phyloP scores from a whole-genome alignment of 495 filamentous ascomycete genomes.

The Neurospora sp. region DNA sequence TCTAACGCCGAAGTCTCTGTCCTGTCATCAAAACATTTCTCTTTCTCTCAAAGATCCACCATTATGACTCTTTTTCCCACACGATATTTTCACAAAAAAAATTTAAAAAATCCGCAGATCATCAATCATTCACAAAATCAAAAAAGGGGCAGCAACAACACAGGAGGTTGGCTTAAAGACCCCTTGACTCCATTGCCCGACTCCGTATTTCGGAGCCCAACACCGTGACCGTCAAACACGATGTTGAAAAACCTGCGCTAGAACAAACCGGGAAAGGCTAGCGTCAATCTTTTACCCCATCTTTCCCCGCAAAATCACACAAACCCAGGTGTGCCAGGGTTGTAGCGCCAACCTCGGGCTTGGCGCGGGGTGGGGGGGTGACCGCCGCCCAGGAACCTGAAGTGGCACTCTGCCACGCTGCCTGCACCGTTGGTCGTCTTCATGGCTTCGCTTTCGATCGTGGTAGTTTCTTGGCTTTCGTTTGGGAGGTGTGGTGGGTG shows the following conservation, averaged over 20 bases:
- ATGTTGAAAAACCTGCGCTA: neutral
- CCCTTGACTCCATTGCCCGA: no score
- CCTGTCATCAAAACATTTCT: no score
- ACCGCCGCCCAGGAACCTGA: neutral
- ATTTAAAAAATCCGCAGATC: no score
- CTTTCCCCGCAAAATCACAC: neutral
- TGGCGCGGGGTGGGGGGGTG: neutral
- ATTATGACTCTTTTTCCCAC: neutral
- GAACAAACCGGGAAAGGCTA: neutral
- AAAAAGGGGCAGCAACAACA: neutral
- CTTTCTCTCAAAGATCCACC: neutral
- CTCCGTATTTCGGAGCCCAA: neutral
- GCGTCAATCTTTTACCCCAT: neutral
- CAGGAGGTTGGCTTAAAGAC: neutral
- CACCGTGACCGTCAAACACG: neutral
- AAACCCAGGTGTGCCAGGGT: neutral
- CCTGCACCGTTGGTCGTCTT: neutral
- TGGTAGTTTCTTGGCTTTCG: neutral
- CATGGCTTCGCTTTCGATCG: neutral
- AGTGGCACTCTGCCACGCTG: neutral
- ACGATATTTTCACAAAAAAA: neutral
- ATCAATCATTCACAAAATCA: neutral
- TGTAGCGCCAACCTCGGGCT: neutral
- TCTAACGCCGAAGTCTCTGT: neutral
- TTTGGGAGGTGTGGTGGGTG: neutral